Evolutionary conservation across 2,329 filamentous ascomycete species (phyloP), one percentile per base, ranked within the genome.

Genomic region (Scopulariopsis brevicaulis): DNA sequence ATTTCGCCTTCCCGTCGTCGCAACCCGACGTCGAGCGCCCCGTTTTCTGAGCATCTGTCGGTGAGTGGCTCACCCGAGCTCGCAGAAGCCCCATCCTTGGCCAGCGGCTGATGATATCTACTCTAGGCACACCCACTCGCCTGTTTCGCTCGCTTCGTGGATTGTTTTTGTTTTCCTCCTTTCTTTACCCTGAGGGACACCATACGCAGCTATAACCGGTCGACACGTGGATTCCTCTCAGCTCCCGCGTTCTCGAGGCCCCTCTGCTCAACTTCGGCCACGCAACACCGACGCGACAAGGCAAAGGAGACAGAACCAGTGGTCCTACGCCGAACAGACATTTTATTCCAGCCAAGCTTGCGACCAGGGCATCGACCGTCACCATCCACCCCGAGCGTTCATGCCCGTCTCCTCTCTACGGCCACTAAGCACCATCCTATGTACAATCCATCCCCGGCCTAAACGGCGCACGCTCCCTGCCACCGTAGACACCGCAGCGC

Each of bases 401-500:
- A 50, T 50, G 46, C 46, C 46, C 46, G 46, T n/a, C 46, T 50
- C 22, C 8, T 50, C 22, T 22, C 46, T 57, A 14, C 55, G 55
- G 11, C 55, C 55, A n/a, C 22, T 57, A 15, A 57, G 55, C 22
- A 57, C 43, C 24, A 57, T 57, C 48, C 46, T 57, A 53, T 57
- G 55, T 32, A 40, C 55, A 18, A 43, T 57, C 48, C 55, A 53
- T 12, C 48, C 55, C 15, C 28, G 55, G 35, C 55, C 55, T 8
- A 57, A 53, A 28, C 48, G 55, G 35, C 55, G 55, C 25, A 48
- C 46, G 20, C 40, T 48, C 34, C 32, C 48, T 57, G 48, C 24
- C 32, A 20, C 15, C 34, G 48, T 6, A 22, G 37, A n/a, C 18
- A 56, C n/a, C 15, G 34, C 46, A 3, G 25, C n/a, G 25, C 40